Conservation (phyloP, 805 yeast species). For the Lachancea sp. region DNA sequence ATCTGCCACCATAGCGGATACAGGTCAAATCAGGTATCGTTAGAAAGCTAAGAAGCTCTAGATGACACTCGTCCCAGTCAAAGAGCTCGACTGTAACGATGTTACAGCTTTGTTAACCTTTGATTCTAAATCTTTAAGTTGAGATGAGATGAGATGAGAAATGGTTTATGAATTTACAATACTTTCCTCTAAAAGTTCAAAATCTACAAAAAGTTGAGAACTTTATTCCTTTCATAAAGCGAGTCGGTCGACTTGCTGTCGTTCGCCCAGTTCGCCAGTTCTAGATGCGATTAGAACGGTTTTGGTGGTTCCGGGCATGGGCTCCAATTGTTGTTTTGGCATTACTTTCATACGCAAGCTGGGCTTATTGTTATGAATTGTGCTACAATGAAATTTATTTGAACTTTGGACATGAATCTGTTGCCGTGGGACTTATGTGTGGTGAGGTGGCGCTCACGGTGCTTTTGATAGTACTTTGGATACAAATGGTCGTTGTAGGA, state of each 20-base stretch:
- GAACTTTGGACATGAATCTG: slow-evolving; percentile 11
- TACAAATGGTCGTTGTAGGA: slow-evolving; percentile 18
- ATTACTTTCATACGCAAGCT: slow-evolving; percentile 37
- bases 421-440: slow-evolving; percentile 21
- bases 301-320: slow-evolving; percentile 9
- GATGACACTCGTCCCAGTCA: background rate
- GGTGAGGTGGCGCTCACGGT: slow-evolving; percentile 13
- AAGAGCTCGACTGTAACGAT: background rate
- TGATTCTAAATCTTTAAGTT: no score
- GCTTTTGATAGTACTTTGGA: slow-evolving; percentile 16
- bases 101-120: no score
- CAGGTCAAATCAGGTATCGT: background rate
- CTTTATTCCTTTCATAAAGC: no score
- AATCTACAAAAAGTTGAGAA: no score
- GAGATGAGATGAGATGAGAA: no score
- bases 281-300: background rate
- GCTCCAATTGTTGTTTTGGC: slow-evolving; percentile 29
- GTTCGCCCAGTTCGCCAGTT: background rate
- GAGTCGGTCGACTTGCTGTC: background rate
- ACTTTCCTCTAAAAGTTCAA: background rate
- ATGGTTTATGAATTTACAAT: background rate
- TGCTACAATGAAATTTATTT: slow-evolving; percentile 33
- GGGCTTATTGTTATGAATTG: slow-evolving; percentile 39
- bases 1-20: slow-evolving; percentile 17
- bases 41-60: background rate